Conservation (phyloP, 1,284 basidiomycete species). For the Fomitopsis betulina region DNA sequence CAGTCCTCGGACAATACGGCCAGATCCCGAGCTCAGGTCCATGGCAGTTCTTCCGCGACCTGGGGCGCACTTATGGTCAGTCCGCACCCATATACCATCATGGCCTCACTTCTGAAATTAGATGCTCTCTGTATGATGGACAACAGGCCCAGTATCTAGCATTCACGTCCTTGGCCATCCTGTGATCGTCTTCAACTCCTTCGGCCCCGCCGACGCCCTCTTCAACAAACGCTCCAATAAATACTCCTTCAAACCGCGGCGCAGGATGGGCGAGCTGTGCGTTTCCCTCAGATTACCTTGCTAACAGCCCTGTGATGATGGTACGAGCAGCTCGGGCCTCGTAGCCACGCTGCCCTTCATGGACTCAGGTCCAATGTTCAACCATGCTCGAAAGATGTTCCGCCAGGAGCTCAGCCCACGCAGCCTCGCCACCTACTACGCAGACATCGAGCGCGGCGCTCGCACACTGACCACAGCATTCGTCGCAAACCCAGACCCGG, state of each 20-base stretch:
- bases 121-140: too few relatives aligned
- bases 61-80: constrained; percentile 14
- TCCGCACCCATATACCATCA: background rate
- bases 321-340: constrained; percentile 5
- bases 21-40: constrained; percentile 14
- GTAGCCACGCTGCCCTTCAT: constrained; percentile 19
- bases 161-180: constrained; percentile 15
- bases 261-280: constrained; percentile 17
- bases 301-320: background rate
- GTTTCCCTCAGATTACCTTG: background rate
- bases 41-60: constrained; percentile 15
- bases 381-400: constrained; percentile 16
- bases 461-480: constrained; percentile 10
- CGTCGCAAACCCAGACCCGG: constrained; percentile 1
- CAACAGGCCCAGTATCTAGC: constrained; percentile 17
- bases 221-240: constrained; percentile 21
- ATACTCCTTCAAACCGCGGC: constrained; percentile 19
- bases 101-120: too few relatives aligned
- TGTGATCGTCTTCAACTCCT: constrained; percentile 24
- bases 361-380: constrained; percentile 15
- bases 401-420: constrained; percentile 12
- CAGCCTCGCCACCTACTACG: constrained; percentile 11
- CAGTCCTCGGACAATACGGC: constrained; percentile 14
- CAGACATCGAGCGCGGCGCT: constrained; percentile 13
- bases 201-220: constrained; percentile 21